Percentiles rank a stretch among this genome's conserved stretches.
Evolutionary conservation across 2,329 filamentous ascomycete genomes (phyloP).

Genomic region (Pleurostoma richardsiae): DNA sequence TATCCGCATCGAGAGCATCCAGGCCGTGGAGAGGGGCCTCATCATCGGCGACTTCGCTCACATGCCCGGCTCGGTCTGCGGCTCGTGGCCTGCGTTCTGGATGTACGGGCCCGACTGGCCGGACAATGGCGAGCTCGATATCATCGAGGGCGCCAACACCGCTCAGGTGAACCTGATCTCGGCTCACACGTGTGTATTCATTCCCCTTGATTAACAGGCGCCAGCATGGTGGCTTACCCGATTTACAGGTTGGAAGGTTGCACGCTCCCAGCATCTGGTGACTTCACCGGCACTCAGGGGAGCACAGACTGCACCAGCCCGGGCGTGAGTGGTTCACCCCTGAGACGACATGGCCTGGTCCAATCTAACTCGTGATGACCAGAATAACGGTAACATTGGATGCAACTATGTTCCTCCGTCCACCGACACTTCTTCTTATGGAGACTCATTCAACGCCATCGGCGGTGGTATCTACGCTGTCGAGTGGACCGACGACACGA

Average conservation of each 20-base stretch:
- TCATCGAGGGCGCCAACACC: slow-evolving; percentile 65
- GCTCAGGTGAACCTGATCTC: slow-evolving; percentile 56
- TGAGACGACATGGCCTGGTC: not conserved
- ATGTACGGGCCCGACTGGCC: slow-evolving; percentile 56
- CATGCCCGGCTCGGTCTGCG: slow-evolving; percentile 41
- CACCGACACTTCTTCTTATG: slow-evolving; percentile 44
- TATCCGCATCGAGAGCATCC: slow-evolving; percentile 39
- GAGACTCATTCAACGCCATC: slow-evolving; percentile 60
- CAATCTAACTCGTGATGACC: slow-evolving; percentile 1
- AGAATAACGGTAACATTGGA: slow-evolving; percentile 17
- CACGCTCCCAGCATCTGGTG: not conserved
- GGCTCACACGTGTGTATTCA: slow-evolving; percentile 43
- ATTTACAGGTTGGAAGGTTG: not conserved
- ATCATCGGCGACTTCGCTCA: slow-evolving; percentile 42
- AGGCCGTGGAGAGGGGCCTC: slow-evolving; percentile 38
- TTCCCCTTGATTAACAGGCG: not conserved
- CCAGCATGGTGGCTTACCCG: too few species aligned
- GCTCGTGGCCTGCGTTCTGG: slow-evolving; percentile 46
- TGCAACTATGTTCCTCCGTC: slow-evolving; percentile 36
- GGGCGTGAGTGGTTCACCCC: not conserved
- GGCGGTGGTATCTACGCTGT: slow-evolving; percentile 67
- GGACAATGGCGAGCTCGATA: slow-evolving; percentile 59
- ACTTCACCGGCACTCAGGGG: slow-evolving; percentile 18
- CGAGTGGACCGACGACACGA: slow-evolving; percentile 62
- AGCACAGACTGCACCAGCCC: slow-evolving; percentile 30